Conservation (phyloP, 495 filamentous ascomycete genomes). For the Aspergillus kassunensis region DNA sequence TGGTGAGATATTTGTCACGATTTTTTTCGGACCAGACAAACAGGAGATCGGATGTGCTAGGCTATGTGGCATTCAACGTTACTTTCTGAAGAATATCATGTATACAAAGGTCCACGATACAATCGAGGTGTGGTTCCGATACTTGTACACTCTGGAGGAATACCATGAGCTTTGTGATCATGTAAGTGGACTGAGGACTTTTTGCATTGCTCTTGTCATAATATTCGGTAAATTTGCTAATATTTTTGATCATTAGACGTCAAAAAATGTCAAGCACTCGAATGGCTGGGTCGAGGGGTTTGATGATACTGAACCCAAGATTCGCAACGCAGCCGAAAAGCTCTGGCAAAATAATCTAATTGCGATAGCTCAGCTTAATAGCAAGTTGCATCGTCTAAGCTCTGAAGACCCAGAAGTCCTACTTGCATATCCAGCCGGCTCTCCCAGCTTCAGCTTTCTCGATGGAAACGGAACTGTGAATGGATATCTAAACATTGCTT, state of each 20-base stretch:
- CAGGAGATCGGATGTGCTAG: slow-evolving; percentile 33
- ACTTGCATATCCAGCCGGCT: slow-evolving; percentile 28
- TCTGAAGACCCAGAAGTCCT: slow-evolving; percentile 18
- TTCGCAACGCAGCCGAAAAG: slow-evolving; percentile 25
- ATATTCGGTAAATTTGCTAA: slow-evolving; percentile 5
- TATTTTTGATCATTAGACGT: neutral
- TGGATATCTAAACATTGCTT: slow-evolving; percentile 23
- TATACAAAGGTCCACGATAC: slow-evolving; percentile 17
- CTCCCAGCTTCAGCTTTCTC: slow-evolving; percentile 22
- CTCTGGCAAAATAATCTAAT: slow-evolving; percentile 24
- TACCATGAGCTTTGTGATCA: slow-evolving; percentile 26
- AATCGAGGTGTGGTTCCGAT: slow-evolving; percentile 39
- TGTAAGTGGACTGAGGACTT: slow-evolving; percentile 23
- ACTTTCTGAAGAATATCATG: slow-evolving; percentile 20
- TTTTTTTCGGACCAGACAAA: slow-evolving; percentile 37
- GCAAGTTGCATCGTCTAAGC: too few relatives aligned
- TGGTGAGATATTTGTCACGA: slow-evolving; percentile 22
- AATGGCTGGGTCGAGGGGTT: slow-evolving; percentile 39
- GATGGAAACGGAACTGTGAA: neutral
- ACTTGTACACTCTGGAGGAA: slow-evolving; percentile 32
- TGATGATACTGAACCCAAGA: slow-evolving; percentile 24
- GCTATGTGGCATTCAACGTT: slow-evolving; percentile 31
- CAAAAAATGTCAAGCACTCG: slow-evolving; percentile 8
- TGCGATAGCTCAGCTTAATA: slow-evolving; percentile 23
- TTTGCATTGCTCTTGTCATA: neutral